Evolutionary conservation across 108 stramenopile species (phyloP).

Genomic region (Cafeteria roenbergensis): DNA sequence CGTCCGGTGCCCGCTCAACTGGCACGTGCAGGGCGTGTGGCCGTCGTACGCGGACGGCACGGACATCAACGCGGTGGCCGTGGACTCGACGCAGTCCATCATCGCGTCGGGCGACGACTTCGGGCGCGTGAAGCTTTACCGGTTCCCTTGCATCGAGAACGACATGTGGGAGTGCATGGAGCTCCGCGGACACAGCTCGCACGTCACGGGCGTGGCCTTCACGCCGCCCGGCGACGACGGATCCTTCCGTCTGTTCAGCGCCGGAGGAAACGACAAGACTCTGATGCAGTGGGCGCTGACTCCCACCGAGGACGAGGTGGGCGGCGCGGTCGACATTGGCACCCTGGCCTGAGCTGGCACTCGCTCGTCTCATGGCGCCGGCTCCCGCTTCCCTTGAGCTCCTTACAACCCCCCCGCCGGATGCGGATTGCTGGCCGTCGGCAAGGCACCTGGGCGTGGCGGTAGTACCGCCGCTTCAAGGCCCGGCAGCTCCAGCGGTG

Average conservation of each 20-base stretch:
- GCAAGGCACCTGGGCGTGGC: no score
- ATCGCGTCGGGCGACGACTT: constrained; percentile 30
- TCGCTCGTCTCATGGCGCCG: no score
- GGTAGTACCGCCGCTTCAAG: no score
- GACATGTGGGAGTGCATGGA: neutral
- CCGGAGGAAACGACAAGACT: constrained; percentile 23
- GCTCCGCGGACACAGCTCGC: constrained; percentile 21
- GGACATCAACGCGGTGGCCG: constrained; percentile 22
- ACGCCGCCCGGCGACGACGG: constrained; percentile 7
- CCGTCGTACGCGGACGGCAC: constrained; percentile 22
- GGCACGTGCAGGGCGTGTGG: constrained; percentile 39
- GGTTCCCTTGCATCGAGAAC: constrained; percentile 12
- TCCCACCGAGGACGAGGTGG: no score
- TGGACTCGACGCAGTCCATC: constrained; percentile 2
- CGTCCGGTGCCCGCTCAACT: constrained; percentile 25
- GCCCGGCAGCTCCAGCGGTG: no score
- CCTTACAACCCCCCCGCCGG: no score
- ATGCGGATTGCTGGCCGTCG: no score
- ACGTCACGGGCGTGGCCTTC: no score
- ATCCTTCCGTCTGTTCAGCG: no score
- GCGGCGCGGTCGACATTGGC: no score
- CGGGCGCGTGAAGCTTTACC: constrained; percentile 26
- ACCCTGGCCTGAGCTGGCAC: no score
- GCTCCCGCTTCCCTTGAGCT: no score
- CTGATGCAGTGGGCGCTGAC: constrained; percentile 26